phyloP scores from a whole-genome alignment of 345 rosid species.

The Hevea brasiliensis region DNA sequence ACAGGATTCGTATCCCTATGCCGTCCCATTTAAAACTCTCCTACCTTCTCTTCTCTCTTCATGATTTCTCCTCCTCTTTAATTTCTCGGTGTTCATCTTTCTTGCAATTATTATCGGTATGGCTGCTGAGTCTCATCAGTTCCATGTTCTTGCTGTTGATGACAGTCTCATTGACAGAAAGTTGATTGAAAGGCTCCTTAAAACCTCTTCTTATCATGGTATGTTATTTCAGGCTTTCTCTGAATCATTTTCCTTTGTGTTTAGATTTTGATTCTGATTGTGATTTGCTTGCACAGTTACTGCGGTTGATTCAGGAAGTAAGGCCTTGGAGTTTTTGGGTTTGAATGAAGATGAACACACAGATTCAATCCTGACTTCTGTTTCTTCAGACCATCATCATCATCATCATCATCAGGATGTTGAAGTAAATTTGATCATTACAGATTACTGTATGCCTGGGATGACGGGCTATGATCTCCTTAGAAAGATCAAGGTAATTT shows the following conservation, averaged over 20 bases:
- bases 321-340: slow-evolving; percentile 85
- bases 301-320: slow-evolving; percentile 85
- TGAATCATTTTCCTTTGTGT: not conserved
- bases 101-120: slow-evolving; percentile 23
- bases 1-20: slow-evolving; percentile 28
- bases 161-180: slow-evolving; percentile 78
- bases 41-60: not conserved
- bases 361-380: slow-evolving; percentile 36
- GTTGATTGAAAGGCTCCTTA: slow-evolving; percentile 82
- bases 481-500: slow-evolving; percentile 67
- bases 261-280: not conserved
- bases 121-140: slow-evolving; percentile 33
- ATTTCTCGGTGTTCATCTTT: not conserved
- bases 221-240: not conserved
- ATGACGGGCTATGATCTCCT: slow-evolving; percentile 97
- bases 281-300: slow-evolving; percentile 51
- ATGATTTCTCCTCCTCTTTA: not conserved
- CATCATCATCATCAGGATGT: slow-evolving; percentile 33
- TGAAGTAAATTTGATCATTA: slow-evolving; percentile 73
- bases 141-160: slow-evolving; percentile 96
- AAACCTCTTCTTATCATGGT: slow-evolving; percentile 88
- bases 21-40: slow-evolving; percentile 32
- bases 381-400: slow-evolving; percentile 26
- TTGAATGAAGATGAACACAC: slow-evolving; percentile 33
- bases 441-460: slow-evolving; percentile 98